Percentiles rank a stretch among this genome's conserved stretches.
These are phyloP conservation scores for Fusarium nurragi DNA, from an alignment of 2,329 filamentous ascomycete species.

Conservation along the genomic window DNA sequence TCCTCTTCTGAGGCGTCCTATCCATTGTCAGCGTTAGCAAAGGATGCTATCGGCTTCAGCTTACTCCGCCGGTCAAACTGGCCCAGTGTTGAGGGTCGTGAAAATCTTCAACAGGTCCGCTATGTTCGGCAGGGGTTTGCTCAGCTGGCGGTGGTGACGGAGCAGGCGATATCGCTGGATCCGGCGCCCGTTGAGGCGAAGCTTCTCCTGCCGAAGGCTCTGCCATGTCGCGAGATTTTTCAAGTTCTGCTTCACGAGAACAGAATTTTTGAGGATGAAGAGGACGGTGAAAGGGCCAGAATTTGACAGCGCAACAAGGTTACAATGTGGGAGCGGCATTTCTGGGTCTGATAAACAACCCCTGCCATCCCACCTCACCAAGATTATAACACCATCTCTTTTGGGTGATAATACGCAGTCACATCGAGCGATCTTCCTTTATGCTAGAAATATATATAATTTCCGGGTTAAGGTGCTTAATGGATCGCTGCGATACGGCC, in stretches of 20 bases:
- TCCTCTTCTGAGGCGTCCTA: not conserved
- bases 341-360: not conserved
- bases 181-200: not conserved
- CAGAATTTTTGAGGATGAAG: not conserved
- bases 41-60: fast-evolving
- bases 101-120: not conserved
- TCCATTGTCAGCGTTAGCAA: not conserved
- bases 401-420: not conserved
- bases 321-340: not conserved
- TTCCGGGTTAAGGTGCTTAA: not conserved
- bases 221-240: not conserved
- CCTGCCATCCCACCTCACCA: not conserved
- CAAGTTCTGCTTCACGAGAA: not conserved
- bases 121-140: not conserved
- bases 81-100: conserved; percentile 18
- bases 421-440: not conserved
- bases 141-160: not conserved
- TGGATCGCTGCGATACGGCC: not conserved
- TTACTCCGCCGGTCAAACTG: not conserved
- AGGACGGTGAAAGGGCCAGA: not conserved
- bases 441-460: not conserved
- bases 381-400: not conserved
- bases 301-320: not conserved
- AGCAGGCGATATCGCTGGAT: not conserved
- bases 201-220: not conserved